phyloP scores from a whole-genome alignment of 1,284 basidiomycete species.

The Paramarasmius palmivorus region DNA sequence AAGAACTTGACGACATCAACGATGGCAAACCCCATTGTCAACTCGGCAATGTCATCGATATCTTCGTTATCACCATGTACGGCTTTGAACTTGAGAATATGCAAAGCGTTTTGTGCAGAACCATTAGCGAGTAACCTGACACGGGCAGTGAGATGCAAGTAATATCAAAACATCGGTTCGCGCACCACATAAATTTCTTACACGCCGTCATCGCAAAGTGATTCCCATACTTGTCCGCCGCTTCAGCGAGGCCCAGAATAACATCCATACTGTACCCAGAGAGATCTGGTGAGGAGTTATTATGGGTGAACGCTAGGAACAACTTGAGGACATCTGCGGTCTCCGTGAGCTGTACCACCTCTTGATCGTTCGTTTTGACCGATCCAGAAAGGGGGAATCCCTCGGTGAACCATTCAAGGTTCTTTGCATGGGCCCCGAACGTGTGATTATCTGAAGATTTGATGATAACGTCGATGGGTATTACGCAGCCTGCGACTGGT shows the following conservation, averaged over 20 bases:
- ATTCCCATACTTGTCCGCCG: neutral
- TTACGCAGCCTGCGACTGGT: neutral
- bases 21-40: neutral
- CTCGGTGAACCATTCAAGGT: neutral
- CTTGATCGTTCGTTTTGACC: no score
- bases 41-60: neutral
- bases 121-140: neutral
- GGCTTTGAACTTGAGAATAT: neutral
- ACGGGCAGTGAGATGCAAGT: neutral
- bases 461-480: neutral
- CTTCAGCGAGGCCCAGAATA: neutral
- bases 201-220: neutral
- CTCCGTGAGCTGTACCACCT: neutral
- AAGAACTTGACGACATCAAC: neutral
- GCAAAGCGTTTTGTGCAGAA: neutral
- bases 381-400: neutral
- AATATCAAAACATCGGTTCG: no score
- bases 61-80: neutral
- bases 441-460: neutral
- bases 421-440: neutral
- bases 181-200: neutral
- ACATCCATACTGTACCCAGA: neutral
- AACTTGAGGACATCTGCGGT: neutral
- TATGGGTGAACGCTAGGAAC: neutral
- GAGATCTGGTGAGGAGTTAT: neutral